Conservation (phyloP, 225 moss, liverwort and hornwort species). For the Marchantia polymorpha region DNA sequence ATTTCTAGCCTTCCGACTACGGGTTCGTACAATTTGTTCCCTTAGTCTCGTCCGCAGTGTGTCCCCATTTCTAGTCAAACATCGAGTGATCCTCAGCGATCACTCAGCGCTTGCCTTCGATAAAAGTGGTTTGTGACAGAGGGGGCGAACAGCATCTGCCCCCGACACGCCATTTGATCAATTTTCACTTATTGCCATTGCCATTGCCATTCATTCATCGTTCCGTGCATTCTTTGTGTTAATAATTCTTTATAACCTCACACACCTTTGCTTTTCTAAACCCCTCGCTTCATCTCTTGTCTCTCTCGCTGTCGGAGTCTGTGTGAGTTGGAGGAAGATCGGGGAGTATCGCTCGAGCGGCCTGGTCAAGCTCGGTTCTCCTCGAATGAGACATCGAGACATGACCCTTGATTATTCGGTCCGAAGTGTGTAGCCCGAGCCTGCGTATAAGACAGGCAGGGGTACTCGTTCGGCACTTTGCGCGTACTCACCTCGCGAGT, state of each 20-base stretch:
- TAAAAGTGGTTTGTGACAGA: not conserved
- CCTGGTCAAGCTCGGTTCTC: slow-evolving; percentile 1
- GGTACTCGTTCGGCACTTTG: not conserved
- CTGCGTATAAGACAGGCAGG: not conserved
- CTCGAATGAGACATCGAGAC: slow-evolving; percentile 5
- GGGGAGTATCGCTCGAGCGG: not conserved
- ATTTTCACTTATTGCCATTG: not conserved
- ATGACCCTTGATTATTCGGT: not conserved
- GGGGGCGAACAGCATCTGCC: not conserved
- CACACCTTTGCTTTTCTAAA: not conserved
- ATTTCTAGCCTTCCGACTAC: not conserved
- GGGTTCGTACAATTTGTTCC: not conserved
- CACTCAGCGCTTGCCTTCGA: not conserved
- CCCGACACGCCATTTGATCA: not conserved
- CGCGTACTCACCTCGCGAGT: not conserved
- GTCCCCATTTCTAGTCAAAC: not conserved
- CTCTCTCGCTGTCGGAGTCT: slow-evolving; percentile 5
- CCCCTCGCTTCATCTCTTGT: not conserved
- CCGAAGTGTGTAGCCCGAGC: not conserved
- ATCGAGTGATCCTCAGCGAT: too few relatives aligned
- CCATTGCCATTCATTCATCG: not conserved
- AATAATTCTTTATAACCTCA: not conserved
- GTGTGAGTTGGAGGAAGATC: slow-evolving; percentile 9
- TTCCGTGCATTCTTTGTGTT: slow-evolving; percentile 2
- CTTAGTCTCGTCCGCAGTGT: not conserved